A percentile compares a stretch with the other conserved stretches of the same genome.
These are phyloP conservation scores for Ichthyophthirius multifiliis DNA, from an alignment of 169 alveolate species.

Conservation along the genomic window DNA sequence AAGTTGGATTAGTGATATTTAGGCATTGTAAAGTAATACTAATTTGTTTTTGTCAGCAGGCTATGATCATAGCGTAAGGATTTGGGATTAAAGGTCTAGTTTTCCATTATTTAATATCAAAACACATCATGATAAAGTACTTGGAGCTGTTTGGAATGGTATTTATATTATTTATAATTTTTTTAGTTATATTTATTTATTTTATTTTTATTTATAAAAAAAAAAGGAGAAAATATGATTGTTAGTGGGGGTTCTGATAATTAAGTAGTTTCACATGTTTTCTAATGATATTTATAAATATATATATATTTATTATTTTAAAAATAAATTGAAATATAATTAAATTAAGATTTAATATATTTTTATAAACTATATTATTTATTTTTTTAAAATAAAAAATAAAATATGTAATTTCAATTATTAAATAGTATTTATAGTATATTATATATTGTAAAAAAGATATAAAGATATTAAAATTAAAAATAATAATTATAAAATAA, in stretches of 20 bases:
- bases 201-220: neutral
- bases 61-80: slow-evolving; percentile 10
- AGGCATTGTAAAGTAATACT: neutral
- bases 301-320: too few relatives aligned
- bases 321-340: too few relatives aligned
- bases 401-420: too few relatives aligned
- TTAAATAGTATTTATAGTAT: too few relatives aligned
- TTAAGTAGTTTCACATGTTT: slow-evolving; percentile 5
- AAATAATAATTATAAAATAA: too few relatives aligned
- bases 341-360: too few relatives aligned
- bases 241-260: slow-evolving; percentile 9
- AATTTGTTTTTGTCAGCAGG: neutral
- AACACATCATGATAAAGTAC: slow-evolving; percentile 16
- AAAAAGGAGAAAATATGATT: neutral
- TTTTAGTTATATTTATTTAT: neutral
- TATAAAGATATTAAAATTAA: too few relatives aligned
- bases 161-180: neutral
- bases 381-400: too few relatives aligned
- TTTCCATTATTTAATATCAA: slow-evolving; percentile 13
- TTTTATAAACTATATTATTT: too few relatives aligned
- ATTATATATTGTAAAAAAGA: too few relatives aligned
- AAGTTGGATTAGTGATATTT: neutral
- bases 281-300: too few relatives aligned
- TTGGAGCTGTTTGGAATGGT: slow-evolving; percentile 1
- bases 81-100: slow-evolving; percentile 19